These are phyloP conservation scores for Phylloboletellus chloephorus DNA, from an alignment of 1,284 basidiomycete species.

Conservation along the genomic window DNA sequence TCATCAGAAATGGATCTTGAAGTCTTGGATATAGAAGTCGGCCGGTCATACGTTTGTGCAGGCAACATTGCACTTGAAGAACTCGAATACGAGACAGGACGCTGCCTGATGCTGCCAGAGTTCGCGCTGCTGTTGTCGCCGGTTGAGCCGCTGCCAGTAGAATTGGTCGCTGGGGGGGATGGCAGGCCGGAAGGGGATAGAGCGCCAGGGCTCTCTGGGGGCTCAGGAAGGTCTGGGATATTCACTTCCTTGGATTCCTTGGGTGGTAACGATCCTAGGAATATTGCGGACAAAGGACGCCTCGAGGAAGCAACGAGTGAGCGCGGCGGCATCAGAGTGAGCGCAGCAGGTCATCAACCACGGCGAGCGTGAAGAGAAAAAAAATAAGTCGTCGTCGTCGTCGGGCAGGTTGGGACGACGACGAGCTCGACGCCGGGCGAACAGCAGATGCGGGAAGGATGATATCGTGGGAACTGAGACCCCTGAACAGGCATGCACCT, in stretches of 20 bases:
- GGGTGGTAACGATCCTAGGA: conserved; percentile 31
- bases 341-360: conserved; percentile 27
- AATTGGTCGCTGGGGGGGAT: conserved; percentile 75
- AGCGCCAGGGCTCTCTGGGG: conserved; percentile 52
- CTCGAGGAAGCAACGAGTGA: conserved; percentile 31
- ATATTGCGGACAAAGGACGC: conserved; percentile 35
- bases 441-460: conserved; percentile 15
- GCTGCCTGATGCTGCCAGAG: conserved; percentile 42
- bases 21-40: conserved; percentile 25
- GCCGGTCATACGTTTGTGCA: conserved; percentile 30
- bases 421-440: conserved; percentile 17
- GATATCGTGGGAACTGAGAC: conserved; percentile 25
- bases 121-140: conserved; percentile 54
- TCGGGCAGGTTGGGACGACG: conserved; percentile 20
- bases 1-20: conserved; percentile 35
- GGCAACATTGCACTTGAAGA: conserved; percentile 31
- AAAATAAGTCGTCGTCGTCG: conserved; percentile 19
- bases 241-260: conserved; percentile 27
- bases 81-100: conserved; percentile 30
- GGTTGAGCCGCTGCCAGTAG: conserved; percentile 71
- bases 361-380: conserved; percentile 12
- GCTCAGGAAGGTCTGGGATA: conserved; percentile 64
- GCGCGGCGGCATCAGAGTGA: conserved; percentile 33
- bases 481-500: background rate
- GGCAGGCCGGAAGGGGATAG: conserved; percentile 58